Conservation (phyloP, 805 yeast genomes). For the Myxozyma neotropica region DNA sequence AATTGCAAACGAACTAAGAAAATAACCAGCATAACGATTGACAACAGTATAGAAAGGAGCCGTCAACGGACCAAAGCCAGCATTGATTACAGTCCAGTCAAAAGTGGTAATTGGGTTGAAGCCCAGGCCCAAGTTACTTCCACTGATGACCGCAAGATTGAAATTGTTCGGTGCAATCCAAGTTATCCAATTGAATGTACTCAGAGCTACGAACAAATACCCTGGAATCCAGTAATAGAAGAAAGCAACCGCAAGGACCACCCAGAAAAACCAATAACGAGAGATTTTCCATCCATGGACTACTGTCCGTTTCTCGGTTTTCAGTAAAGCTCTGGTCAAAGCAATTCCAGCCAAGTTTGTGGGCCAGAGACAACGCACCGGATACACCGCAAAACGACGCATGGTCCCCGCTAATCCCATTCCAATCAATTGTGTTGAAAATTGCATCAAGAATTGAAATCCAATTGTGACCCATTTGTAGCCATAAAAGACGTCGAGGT, state of each 20-base stretch:
- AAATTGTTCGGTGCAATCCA: slow-evolving; percentile 45
- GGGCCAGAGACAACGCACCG: too few relatives aligned
- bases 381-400: too few relatives aligned
- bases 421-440: too few relatives aligned
- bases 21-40: slow-evolving; percentile 31
- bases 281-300: slow-evolving; percentile 64
- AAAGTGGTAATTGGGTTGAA: too few relatives aligned
- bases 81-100: neutral
- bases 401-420: too few relatives aligned
- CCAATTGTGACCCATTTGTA: too few relatives aligned
- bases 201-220: slow-evolving; percentile 60
- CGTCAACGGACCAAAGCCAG: too few relatives aligned
- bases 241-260: slow-evolving; percentile 50
- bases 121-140: slow-evolving; percentile 56
- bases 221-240: slow-evolving; percentile 70
- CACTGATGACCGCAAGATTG: slow-evolving; percentile 57
- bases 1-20: slow-evolving; percentile 47
- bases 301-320: too few relatives aligned
- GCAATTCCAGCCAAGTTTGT: too few relatives aligned
- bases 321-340: too few relatives aligned
- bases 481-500: too few relatives aligned
- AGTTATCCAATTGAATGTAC: slow-evolving; percentile 50
- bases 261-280: slow-evolving; percentile 53
- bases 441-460: too few relatives aligned
- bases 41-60: neutral